Evolutionary conservation across 116 monocot genomes (phyloP).

Genomic region (Trichopus zeylanicus): DNA sequence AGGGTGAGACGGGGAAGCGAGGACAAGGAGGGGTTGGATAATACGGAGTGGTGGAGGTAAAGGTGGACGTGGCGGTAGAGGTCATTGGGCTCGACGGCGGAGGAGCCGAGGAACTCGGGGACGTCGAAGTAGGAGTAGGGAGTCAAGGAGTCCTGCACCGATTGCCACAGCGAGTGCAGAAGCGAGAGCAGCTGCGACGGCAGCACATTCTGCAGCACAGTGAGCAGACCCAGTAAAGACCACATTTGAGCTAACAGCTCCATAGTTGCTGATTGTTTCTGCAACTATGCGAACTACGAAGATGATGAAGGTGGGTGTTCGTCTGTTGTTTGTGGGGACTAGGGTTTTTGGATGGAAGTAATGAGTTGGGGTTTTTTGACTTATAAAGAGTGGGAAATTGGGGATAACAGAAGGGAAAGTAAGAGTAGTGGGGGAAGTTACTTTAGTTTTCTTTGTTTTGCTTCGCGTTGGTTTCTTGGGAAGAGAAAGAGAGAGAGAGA

Average conservation of each 20-base stretch:
- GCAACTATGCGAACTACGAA: too few species aligned
- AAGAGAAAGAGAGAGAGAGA: neutral
- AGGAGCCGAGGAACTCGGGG: slow-evolving; percentile 57
- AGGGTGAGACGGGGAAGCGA: slow-evolving; percentile 62
- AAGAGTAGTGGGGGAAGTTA: neutral
- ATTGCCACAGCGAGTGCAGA: slow-evolving; percentile 77
- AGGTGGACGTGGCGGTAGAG: slow-evolving; percentile 64
- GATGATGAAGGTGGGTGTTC: too few species aligned
- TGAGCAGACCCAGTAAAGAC: slow-evolving; percentile 76
- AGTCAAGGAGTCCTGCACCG: slow-evolving; percentile 52
- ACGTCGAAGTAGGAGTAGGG: slow-evolving; percentile 77
- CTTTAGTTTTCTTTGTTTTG: neutral
- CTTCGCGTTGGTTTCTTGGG: neutral
- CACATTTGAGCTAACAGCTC: slow-evolving; percentile 83
- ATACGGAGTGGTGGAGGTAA: slow-evolving; percentile 42
- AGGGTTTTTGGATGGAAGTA: too few species aligned
- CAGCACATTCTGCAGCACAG: slow-evolving; percentile 82
- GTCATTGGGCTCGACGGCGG: slow-evolving; percentile 57
- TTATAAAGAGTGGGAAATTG: too few species aligned
- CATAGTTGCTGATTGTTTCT: slow-evolving; percentile 17
- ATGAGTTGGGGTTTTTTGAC: too few species aligned
- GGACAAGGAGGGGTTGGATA: slow-evolving; percentile 24
- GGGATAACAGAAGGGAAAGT: too few species aligned
- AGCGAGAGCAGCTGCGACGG: slow-evolving; percentile 74
- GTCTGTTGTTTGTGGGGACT: too few species aligned